phyloP scores from a whole-genome alignment of 106 monocot species.

The Dendrobium chrysotoxum region DNA sequence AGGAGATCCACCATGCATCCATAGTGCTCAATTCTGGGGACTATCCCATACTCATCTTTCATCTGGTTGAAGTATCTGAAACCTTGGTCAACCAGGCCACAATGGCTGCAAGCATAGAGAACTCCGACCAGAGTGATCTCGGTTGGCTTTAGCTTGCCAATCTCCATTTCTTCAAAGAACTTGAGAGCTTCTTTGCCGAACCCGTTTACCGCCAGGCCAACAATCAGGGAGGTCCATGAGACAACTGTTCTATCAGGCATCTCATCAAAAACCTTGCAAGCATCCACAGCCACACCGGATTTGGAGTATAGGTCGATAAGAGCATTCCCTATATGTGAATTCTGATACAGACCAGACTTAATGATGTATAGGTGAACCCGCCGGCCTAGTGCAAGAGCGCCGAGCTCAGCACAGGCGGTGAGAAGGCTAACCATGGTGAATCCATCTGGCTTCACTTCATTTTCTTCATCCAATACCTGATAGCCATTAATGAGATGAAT shows the following conservation, averaged over 20 bases:
- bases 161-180: conserved; percentile 55
- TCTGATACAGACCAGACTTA: conserved; percentile 34
- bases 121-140: conserved; percentile 83
- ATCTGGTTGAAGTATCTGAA: conserved; percentile 61
- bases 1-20: conserved; percentile 90
- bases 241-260: conserved; percentile 46
- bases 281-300: conserved; percentile 44
- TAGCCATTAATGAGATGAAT: background rate
- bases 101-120: conserved; percentile 80
- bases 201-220: conserved; percentile 59
- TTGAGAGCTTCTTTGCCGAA: conserved; percentile 49
- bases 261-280: conserved; percentile 56
- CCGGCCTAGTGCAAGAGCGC: conserved; percentile 55
- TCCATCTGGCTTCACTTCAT: conserved; percentile 37
- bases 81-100: conserved; percentile 66
- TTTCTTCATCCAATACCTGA: conserved; percentile 27
- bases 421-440: conserved; percentile 85
- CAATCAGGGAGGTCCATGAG: conserved; percentile 56
- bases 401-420: conserved; percentile 70
- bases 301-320: conserved; percentile 79
- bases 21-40: conserved; percentile 73
- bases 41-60: conserved; percentile 32
- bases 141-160: conserved; percentile 40
- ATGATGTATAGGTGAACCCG: conserved; percentile 48
- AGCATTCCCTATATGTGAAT: conserved; percentile 61